These are phyloP conservation scores for Candida oleophila DNA, from an alignment of 805 yeast genomes.

Conservation along the genomic window DNA sequence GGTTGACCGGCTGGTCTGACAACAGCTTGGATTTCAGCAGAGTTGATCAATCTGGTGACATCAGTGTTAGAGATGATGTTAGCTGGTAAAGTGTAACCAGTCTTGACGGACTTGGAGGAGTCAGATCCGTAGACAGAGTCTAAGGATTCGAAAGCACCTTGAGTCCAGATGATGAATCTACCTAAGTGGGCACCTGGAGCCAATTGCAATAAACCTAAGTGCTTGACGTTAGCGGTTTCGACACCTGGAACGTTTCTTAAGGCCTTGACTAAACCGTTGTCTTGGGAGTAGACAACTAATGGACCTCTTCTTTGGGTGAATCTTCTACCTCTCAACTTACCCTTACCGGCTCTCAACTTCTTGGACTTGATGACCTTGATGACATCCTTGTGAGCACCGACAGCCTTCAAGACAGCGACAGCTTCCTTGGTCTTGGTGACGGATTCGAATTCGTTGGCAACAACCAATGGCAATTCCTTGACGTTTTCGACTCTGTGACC, in stretches of 20 bases:
- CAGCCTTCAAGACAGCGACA: constrained; percentile 94
- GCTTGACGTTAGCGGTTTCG: constrained; percentile 89
- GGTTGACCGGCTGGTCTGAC: constrained; percentile 95
- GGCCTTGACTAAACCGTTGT: constrained; percentile 97
- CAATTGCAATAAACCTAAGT: constrained; percentile 94
- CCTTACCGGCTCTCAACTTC: constrained; percentile 99
- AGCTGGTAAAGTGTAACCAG: constrained; percentile 88
- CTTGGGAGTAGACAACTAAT: constrained; percentile 95
- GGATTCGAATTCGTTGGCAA: constrained; percentile 88
- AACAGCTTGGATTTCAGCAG: constrained; percentile 97
- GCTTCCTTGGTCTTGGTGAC: constrained; percentile 98
- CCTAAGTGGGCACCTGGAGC: constrained; percentile 99
- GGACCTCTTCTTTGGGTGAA: constrained; percentile 99
- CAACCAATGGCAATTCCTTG: constrained; percentile 98
- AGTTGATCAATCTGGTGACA: constrained; percentile 95
- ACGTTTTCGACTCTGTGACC: constrained; percentile 99
- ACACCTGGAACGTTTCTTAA: constrained; percentile 99
- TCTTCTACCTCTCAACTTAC: constrained; percentile 99
- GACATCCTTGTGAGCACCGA: constrained; percentile 98
- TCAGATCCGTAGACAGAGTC: constrained; percentile 98
- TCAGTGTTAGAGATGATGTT: constrained; percentile 96
- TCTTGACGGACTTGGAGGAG: constrained; percentile 77
- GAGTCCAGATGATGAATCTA: constrained; percentile 99
- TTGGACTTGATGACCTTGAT: constrained; percentile 97
- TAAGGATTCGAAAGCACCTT: constrained; percentile 93